A percentile compares a stretch with the other conserved stretches of the same genome.
Conservation (phyloP, 345 rosid genomes). For the Gossypium arboreum region DNA sequence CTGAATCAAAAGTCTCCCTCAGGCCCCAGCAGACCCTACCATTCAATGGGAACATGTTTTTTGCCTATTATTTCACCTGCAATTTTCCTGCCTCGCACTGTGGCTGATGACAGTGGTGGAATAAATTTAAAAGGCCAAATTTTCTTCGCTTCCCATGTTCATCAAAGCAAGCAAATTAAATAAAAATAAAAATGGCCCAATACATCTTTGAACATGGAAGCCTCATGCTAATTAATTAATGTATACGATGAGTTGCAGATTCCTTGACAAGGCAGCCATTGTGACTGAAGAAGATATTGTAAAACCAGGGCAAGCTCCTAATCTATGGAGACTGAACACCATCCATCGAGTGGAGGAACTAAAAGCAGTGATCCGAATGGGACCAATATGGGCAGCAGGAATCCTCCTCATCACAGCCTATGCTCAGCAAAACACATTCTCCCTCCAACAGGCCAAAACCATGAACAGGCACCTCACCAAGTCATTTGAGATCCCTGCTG, state of each 20-base stretch:
- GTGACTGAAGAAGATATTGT: conserved; percentile 46
- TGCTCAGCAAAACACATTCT: conserved; percentile 80
- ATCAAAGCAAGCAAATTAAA: too few relatives aligned
- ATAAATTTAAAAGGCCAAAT: too few relatives aligned
- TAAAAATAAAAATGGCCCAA: too few relatives aligned
- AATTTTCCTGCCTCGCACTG: conserved; percentile 4
- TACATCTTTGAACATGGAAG: background rate
- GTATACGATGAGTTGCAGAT: conserved; percentile 30
- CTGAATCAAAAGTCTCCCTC: background rate
- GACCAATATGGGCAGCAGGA: conserved; percentile 86
- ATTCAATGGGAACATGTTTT: background rate
- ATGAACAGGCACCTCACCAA: conserved; percentile 70
- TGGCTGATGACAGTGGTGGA: background rate
- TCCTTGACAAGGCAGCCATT: conserved; percentile 80
- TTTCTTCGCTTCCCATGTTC: too few relatives aligned
- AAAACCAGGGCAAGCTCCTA: conserved; percentile 38
- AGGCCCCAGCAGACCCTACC: conserved; percentile 4
- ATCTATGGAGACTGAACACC: conserved; percentile 72
- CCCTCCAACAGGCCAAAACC: conserved; percentile 78
- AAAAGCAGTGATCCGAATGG: conserved; percentile 76
- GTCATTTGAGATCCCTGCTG: conserved; percentile 75
- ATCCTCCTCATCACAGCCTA: conserved; percentile 73
- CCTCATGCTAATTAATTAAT: conserved; percentile 34
- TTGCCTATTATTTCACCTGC: conserved; percentile 19
- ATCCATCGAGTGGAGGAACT: conserved; percentile 87